These are phyloP conservation scores for Xylariomycetidae sp. DNA, from an alignment of 2,329 filamentous ascomycete species.

Conservation along the genomic window DNA sequence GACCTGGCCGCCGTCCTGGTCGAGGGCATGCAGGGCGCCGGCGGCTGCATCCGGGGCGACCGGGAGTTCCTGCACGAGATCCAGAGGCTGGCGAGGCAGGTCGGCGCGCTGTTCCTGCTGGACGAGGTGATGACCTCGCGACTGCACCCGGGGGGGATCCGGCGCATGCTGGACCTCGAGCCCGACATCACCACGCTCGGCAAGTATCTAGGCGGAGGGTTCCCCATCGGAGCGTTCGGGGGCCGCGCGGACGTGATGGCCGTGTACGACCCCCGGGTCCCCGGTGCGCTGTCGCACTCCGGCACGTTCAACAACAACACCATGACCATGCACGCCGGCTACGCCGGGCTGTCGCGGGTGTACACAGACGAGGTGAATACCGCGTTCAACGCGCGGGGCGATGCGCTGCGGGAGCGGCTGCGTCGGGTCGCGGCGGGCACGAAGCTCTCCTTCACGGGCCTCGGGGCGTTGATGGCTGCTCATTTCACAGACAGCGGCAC, in stretches of 20 bases:
- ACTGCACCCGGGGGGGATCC: constrained; percentile 44
- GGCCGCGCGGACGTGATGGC: constrained; percentile 55
- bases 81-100: constrained; percentile 39
- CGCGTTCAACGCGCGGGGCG: constrained; percentile 21
- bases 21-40: constrained; percentile 62
- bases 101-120: constrained; percentile 56
- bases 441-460: constrained; percentile 20
- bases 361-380: constrained; percentile 22
- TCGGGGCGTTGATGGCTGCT: constrained; percentile 19
- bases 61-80: constrained; percentile 48
- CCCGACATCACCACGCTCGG: constrained; percentile 62
- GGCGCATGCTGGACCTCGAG: constrained; percentile 34
- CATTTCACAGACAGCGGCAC: constrained; percentile 25
- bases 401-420: constrained; percentile 18
- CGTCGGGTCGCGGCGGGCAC: constrained; percentile 12
- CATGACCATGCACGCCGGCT: constrained; percentile 45
- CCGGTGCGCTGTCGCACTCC: constrained; percentile 39
- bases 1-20: constrained; percentile 60
- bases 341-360: constrained; percentile 20
- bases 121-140: constrained; percentile 71
- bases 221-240: constrained; percentile 64
- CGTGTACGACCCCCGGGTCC: constrained; percentile 42
- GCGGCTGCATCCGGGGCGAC: constrained; percentile 49
- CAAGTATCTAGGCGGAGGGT: constrained; percentile 63
- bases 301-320: constrained; percentile 63